These are phyloP conservation scores for Cytospora piceicola DNA, from an alignment of 2,329 filamentous ascomycete species.

Conservation along the genomic window DNA sequence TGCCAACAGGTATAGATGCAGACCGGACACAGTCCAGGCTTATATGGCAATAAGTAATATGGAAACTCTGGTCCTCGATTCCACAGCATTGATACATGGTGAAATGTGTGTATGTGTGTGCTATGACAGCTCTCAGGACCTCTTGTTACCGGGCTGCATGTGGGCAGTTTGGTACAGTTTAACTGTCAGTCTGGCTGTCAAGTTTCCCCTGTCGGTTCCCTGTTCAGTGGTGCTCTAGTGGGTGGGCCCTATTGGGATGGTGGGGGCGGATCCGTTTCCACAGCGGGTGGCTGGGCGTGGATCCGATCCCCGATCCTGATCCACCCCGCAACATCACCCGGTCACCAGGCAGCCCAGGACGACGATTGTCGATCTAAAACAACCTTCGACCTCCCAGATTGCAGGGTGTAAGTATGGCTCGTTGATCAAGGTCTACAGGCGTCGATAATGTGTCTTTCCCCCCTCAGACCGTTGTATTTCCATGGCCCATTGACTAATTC, in stretches of 20 bases:
- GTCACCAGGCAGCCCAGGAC: neutral
- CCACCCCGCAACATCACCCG: neutral
- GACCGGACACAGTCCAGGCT: neutral
- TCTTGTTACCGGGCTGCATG: neutral
- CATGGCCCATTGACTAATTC: too few relatives aligned
- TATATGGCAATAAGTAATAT: neutral
- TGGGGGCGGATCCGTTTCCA: conserved; percentile 4
- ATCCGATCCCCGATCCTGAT: neutral
- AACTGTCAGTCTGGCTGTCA: too few relatives aligned
- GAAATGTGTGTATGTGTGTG: neutral
- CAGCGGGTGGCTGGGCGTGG: conserved; percentile 3
- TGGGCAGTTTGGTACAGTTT: too few relatives aligned
- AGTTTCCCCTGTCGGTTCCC: neutral
- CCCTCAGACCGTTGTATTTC: too few relatives aligned
- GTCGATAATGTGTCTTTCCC: too few relatives aligned
- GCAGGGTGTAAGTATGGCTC: neutral
- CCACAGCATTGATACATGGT: neutral
- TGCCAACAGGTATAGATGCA: too few relatives aligned
- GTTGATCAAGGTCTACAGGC: too few relatives aligned
- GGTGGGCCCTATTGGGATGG: neutral
- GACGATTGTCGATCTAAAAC: neutral
- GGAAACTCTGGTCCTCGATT: neutral
- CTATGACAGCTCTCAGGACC: neutral
- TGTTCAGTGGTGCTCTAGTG: neutral
- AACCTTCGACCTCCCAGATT: neutral